Percentiles rank a stretch among this genome's conserved stretches.
phyloP scores from a whole-genome alignment of 2,329 filamentous ascomycete species.

The Fusarium goolgardi region DNA sequence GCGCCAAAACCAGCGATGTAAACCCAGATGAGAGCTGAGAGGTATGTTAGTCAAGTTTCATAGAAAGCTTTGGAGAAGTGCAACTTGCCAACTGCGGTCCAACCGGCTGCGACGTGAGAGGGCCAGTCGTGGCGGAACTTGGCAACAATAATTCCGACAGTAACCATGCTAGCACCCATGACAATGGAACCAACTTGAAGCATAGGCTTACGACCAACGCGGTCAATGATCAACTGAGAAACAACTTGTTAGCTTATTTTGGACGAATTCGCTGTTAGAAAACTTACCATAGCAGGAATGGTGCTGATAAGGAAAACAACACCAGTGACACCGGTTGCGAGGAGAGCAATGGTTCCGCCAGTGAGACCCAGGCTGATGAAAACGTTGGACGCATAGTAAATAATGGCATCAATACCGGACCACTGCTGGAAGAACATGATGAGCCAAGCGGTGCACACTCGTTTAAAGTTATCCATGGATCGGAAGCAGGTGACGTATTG shows the following conservation, averaged over 20 bases:
- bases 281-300: slow-evolving; percentile 48
- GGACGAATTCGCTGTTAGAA: accelerated
- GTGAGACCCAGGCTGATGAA: slow-evolving; percentile 72
- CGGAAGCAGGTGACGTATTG: slow-evolving; percentile 56
- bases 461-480: slow-evolving; percentile 65
- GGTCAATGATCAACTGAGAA: slow-evolving; percentile 51
- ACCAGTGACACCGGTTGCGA: slow-evolving; percentile 78
- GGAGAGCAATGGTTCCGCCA: slow-evolving; percentile 68
- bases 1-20: slow-evolving; percentile 63
- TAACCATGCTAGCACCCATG: slow-evolving; percentile 48
- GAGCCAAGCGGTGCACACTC: slow-evolving; percentile 72
- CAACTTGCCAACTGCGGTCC: slow-evolving; percentile 50
- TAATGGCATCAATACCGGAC: slow-evolving; percentile 49
- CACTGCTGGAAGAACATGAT: slow-evolving; percentile 70
- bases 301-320: slow-evolving; percentile 70
- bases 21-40: slow-evolving; percentile 51
- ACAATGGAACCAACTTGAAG: slow-evolving; percentile 53
- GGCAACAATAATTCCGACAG: slow-evolving; percentile 37
- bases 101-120: slow-evolving; percentile 52
- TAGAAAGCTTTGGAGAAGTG: accelerated
- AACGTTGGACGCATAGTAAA: slow-evolving; percentile 65
- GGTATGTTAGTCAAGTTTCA: accelerated
- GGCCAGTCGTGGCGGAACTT: slow-evolving; percentile 45
- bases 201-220: slow-evolving; percentile 56
- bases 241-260: background rate